Evolutionary conservation across 2,329 filamentous ascomycete genomes (phyloP).

Genomic region (Penicillium sp.): DNA sequence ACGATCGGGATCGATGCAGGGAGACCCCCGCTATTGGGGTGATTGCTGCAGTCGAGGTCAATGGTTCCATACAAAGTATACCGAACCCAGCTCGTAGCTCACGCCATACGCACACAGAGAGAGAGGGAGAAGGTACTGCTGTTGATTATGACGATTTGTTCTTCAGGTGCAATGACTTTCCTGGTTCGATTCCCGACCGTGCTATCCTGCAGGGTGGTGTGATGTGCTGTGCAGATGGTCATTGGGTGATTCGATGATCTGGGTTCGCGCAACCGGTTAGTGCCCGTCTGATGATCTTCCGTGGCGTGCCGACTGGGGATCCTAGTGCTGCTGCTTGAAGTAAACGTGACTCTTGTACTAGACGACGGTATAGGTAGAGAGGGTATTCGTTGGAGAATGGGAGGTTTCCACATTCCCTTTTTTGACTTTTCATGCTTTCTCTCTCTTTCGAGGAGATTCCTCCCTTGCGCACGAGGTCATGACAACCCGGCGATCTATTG

Average conservation of each 20-base stretch:
- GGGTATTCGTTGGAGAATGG: too few relatives aligned
- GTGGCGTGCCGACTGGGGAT: constrained; percentile 15
- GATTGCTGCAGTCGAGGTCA: constrained; percentile 7
- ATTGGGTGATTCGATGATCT: constrained; percentile 11
- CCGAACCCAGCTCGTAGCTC: neutral
- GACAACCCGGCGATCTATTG: constrained; percentile 8
- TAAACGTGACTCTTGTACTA: neutral
- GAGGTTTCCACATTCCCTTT: neutral
- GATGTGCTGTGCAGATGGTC: constrained; percentile 9
- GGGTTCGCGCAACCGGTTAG: neutral
- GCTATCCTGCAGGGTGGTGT: constrained; percentile 13
- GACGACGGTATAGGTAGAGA: neutral
- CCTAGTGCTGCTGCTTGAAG: neutral
- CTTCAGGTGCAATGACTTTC: neutral
- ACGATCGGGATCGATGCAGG: constrained; percentile 22
- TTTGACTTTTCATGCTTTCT: neutral
- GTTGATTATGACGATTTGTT: constrained; percentile 2
- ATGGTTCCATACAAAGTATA: neutral
- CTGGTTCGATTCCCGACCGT: constrained; percentile 1
- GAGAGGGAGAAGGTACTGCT: too few relatives aligned
- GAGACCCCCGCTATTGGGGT: constrained; percentile 19
- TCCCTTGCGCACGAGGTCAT: constrained; percentile 10
- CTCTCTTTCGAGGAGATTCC: neutral
- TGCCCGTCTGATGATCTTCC: constrained; percentile 13
- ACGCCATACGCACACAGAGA: too few relatives aligned